Evolutionary conservation across 1,139 yeast genomes (phyloP).

Genomic region (Spencermartinsiella ligniputridi): DNA sequence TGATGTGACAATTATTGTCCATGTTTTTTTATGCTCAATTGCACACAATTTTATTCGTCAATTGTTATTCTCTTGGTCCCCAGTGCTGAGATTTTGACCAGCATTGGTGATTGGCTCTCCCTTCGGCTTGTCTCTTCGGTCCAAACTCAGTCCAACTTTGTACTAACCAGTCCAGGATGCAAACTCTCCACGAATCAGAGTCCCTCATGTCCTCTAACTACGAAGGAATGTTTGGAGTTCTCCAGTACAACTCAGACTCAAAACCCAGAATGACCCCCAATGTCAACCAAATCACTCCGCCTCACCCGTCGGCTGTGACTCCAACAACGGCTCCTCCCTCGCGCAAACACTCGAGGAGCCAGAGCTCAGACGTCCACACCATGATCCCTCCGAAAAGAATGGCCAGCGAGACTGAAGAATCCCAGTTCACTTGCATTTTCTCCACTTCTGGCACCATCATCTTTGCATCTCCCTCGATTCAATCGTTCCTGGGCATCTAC

Average conservation of each 20-base stretch:
- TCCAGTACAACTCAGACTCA: constrained; percentile 2
- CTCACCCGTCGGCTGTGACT: constrained; percentile 1
- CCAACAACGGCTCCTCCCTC: constrained; percentile 6
- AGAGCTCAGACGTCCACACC: constrained; percentile 5
- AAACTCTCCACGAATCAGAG: constrained; percentile 1
- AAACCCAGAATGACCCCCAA: not conserved
- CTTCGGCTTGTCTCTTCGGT: no score
- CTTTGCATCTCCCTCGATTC: constrained; percentile 20
- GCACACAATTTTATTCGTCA: no score
- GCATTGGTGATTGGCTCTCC: no score
- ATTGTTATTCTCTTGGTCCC: no score
- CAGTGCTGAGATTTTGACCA: no score
- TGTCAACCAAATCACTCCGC: not conserved
- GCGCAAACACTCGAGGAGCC: not conserved
- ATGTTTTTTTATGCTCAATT: no score
- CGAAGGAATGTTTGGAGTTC: constrained; percentile 1
- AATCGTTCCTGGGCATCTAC: constrained; percentile 17
- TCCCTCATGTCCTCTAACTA: not conserved
- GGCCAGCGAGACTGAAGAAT: constrained; percentile 3
- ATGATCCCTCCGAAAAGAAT: not conserved
- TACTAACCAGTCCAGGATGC: constrained; percentile 1
- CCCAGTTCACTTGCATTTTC: constrained; percentile 11
- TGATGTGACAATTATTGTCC: no score
- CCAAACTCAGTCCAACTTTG: no score
- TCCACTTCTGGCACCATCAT: constrained; percentile 21